Base-by-base conservation (phyloP, 768 basidiomycete genomes). In the Trametes punicea region DNA sequence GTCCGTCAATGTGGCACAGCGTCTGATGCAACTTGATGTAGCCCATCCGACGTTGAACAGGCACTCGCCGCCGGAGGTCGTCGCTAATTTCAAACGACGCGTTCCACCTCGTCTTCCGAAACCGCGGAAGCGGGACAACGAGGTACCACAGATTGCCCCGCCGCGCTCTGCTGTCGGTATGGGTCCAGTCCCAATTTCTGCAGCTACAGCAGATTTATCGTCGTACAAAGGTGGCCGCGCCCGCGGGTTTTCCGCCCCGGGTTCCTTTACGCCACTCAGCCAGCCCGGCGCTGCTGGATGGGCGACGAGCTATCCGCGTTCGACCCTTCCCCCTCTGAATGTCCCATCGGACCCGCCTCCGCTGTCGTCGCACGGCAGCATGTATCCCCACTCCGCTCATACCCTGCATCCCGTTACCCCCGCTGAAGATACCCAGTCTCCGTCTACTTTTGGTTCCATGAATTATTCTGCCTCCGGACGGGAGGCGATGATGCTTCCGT, bases 81-180 rank as follows among this genome's bases (percentile, higher is more conserved):
- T 96, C 49, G 87, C 93, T 53, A 92, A 91, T 71, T 96, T 95
- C 77, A 96, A 96, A 73, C 90, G 93, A 58, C 89, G 93, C 64
- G 93, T 97, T 4, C 93, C 93, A 16, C 93, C 93, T 27, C 92
- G 93, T 67, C 82, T 92, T 11, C 91, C 91, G 31, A 93, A 93
- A 66, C 88, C 88, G 10, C 75, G 89, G 63, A 93, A 93, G 70
- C 87, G 88, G 61, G 87, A 92, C 58, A 69, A 77, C 2, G 82
- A 89, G 55, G 71, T 81, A n/a, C 78, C 83, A n/a, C 69, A 79
- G 15, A 83, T 89, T 18, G 85, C 87, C 10, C 87, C 87, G 9
- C 86, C 89, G 0, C 83, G 90, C 59, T 84, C 88, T n/a, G 83
- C 88, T 7, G 80, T 85, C 55, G 84, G 83, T 33, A 80, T 88